Base-by-base conservation (phyloP, 2,329 filamentous ascomycete species). In the Cordyceps cateniannulata region DNA sequence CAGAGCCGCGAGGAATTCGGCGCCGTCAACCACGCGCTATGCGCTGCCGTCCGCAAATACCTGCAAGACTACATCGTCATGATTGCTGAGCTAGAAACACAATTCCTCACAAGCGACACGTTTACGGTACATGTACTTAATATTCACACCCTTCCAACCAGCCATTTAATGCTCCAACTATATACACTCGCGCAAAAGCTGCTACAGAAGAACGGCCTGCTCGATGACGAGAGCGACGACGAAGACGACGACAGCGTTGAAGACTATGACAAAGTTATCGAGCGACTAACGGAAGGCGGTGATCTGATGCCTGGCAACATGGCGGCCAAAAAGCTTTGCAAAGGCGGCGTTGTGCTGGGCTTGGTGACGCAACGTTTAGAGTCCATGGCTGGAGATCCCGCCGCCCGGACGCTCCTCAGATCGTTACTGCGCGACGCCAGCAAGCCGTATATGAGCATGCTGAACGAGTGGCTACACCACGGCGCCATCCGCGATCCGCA, bases 381-480 rank as follows among this genome's bases (percentile, higher is more conserved):
- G 66, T 87, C 89, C 16, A 93, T 97, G 85, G 95, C 93, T 1
- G 95, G 95, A 50, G 95, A 99, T 70, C 95, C 95, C 4, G 89
- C 91, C 0, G 93, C 95, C 22, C 85, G 91, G 64, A 84, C 87
- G 25, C 76, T 99, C 22, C 81, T 99, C 12, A 95, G 91, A 12
- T 88, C 87, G 3, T 76, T 99, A 29, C 75, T 99, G 47, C 84
- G 91, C 60, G 93, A 98, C 73, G 89, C 93, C 1, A 97, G 93
- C 69, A 85, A 89, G 60, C 95, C 95, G 0, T 99, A 99, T 71
- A 97, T 98, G 93, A 83, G 84, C 47, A 99, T 99, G 95, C 78
- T 99, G 63, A 99, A 99, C 69, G 93, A 98, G 72, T 99, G 95
- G 95, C 79, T 99, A 18, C 95, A 99, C 70, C 93, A 96, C 69